phyloP scores from a whole-genome alignment of 2,329 filamentous ascomycete genomes.

The Alternaria hordeiaustralica region DNA sequence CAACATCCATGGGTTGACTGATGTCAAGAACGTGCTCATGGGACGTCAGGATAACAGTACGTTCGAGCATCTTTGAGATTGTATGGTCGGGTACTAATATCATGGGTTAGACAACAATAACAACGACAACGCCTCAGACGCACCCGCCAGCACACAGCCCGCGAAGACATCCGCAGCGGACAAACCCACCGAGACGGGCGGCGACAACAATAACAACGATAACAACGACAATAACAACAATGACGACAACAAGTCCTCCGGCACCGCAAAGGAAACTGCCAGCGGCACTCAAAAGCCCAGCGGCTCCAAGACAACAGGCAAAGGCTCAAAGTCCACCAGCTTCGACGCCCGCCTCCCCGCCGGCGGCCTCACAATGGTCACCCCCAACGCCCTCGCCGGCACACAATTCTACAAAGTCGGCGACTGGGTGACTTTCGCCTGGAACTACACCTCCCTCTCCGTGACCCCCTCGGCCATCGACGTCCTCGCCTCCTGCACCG shows the following conservation, averaged over 20 bases:
- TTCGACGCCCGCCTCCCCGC: constrained; percentile 62
- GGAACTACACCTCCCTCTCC: constrained; percentile 72
- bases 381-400: constrained; percentile 58
- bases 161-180: constrained; percentile 12
- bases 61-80: neutral
- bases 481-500: constrained; percentile 66
- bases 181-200: constrained; percentile 13
- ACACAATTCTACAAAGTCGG: constrained; percentile 70
- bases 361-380: constrained; percentile 68
- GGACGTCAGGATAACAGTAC: constrained; percentile 42
- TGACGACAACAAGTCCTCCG: constrained; percentile 16
- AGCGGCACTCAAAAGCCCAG: constrained; percentile 29
- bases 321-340: constrained; percentile 35
- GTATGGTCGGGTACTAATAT: neutral
- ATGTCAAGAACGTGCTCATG: constrained; percentile 38
- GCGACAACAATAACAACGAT: constrained; percentile 18
- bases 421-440: constrained; percentile 67
- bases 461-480: constrained; percentile 66
- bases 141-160: constrained; percentile 20
- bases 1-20: constrained; percentile 35
- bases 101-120: neutral
- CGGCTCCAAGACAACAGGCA: constrained; percentile 26
- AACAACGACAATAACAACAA: constrained; percentile 22
- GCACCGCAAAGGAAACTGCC: constrained; percentile 19
- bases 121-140: constrained; percentile 17